Evolutionary conservation across 257 asterid genomes (phyloP).

Genomic region (Misopates orontium): DNA sequence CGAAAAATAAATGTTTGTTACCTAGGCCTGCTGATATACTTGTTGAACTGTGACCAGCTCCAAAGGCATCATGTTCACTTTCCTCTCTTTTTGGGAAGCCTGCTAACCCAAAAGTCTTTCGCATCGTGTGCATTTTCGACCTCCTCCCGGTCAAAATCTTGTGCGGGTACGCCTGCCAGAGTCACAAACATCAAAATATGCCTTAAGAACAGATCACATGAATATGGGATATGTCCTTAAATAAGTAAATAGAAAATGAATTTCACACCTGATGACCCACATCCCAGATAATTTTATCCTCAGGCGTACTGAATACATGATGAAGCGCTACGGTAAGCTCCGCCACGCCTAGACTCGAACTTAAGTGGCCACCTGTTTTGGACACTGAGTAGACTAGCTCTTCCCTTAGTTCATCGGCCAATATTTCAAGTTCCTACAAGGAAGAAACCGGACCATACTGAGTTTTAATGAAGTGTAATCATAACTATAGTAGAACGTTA

Average conservation of each 20-base stretch:
- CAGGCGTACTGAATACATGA: slow-evolving; percentile 64
- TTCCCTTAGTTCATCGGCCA: slow-evolving; percentile 60
- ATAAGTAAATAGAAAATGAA: background rate
- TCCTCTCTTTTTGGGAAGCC: slow-evolving; percentile 76
- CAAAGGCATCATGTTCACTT: slow-evolving; percentile 69
- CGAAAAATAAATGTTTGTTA: background rate
- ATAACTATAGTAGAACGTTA: background rate
- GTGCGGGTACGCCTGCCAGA: slow-evolving; percentile 55
- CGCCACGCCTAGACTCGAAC: slow-evolving; percentile 63
- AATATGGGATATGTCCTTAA: background rate
- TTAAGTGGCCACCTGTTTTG: slow-evolving; percentile 68
- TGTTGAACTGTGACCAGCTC: slow-evolving; percentile 78
- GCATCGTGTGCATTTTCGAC: slow-evolving; percentile 58
- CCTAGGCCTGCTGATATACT: slow-evolving; percentile 78
- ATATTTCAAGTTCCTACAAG: slow-evolving; percentile 46
- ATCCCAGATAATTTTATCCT: slow-evolving; percentile 79
- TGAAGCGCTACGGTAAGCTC: slow-evolving; percentile 80
- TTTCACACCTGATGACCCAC: slow-evolving; percentile 68
- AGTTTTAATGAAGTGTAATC: background rate
- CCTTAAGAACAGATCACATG: background rate
- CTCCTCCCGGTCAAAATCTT: slow-evolving; percentile 75
- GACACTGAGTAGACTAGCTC: slow-evolving; percentile 64
- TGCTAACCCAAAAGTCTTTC: slow-evolving; percentile 64
- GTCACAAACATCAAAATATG: background rate
- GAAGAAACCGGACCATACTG: background rate